Conservation (phyloP, 345 rosid genomes). For the Populus deltoides region DNA sequence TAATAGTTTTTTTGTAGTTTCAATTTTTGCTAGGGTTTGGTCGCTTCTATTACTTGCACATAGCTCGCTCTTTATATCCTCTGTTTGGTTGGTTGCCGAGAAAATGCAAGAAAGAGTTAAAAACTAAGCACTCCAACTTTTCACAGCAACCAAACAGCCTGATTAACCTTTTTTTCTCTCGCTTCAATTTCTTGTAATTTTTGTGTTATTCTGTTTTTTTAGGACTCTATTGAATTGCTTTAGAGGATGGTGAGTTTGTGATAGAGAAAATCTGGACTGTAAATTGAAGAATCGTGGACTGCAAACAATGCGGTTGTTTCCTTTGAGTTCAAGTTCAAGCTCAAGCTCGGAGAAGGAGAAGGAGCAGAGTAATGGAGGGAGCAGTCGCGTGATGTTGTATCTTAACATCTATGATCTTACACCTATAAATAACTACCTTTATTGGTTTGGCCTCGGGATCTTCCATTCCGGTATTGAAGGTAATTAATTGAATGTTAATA, state of each 20-base stretch:
- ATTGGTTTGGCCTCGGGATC: constrained; percentile 88
- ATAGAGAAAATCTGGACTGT: constrained; percentile 19
- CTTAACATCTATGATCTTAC: constrained; percentile 95
- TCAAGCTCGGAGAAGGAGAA: constrained; percentile 47
- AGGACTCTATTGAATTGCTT: constrained; percentile 5
- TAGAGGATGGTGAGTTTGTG: constrained; percentile 31
- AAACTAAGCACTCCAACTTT: background rate
- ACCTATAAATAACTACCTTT: constrained; percentile 87
- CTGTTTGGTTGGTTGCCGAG: background rate
- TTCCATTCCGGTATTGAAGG: constrained; percentile 98
- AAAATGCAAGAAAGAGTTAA: background rate
- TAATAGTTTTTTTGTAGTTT: background rate
- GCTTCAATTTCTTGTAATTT: background rate
- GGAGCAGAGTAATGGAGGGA: constrained; percentile 41
- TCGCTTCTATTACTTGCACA: background rate
- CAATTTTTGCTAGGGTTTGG: background rate
- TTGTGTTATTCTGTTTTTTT: background rate
- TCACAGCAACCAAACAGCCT: background rate
- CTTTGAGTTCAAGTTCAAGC: constrained; percentile 38
- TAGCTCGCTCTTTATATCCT: background rate
- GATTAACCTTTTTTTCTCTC: background rate
- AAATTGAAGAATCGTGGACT: constrained; percentile 18
- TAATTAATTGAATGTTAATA: constrained; percentile 18
- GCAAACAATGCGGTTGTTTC: constrained; percentile 67
- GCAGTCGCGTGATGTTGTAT: constrained; percentile 42